Evolutionary conservation across 495 filamentous ascomycete genomes (phyloP).

Genomic region (Margaritispora aquatica): DNA sequence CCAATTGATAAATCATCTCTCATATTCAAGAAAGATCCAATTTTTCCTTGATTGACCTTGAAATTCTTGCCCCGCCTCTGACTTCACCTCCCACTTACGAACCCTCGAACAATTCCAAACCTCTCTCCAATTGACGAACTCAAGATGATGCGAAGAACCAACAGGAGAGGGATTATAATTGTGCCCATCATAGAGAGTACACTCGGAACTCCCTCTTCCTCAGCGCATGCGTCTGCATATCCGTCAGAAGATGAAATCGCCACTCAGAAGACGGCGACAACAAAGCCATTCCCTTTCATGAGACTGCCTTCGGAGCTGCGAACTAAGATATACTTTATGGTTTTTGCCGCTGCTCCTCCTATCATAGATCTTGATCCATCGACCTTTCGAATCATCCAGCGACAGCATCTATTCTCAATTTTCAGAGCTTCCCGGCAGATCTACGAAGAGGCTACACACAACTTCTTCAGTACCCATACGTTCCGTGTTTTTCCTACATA

Average conservation of each 20-base stretch:
- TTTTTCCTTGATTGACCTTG: not conserved
- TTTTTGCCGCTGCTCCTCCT: constrained; percentile 46
- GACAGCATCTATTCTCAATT: constrained; percentile 33
- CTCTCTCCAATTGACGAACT: not conserved
- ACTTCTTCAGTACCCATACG: constrained; percentile 70
- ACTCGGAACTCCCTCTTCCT: constrained; percentile 25
- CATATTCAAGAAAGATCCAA: not conserved
- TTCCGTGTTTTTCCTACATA: constrained; percentile 74
- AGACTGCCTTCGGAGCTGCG: constrained; percentile 74
- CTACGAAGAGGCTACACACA: constrained; percentile 63
- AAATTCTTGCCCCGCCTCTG: not conserved
- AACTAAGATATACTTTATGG: constrained; percentile 57
- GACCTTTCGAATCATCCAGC: constrained; percentile 53
- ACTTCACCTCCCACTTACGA: not conserved
- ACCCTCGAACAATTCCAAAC: not conserved
- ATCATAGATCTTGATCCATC: constrained; percentile 66
- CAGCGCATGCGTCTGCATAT: constrained; percentile 36
- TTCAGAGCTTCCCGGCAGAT: constrained; percentile 55
- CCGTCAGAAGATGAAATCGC: constrained; percentile 36
- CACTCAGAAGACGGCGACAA: constrained; percentile 12
- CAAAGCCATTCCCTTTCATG: constrained; percentile 60
- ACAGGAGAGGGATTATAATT: not conserved
- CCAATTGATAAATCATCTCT: constrained; percentile 10
- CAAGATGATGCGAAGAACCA: constrained; percentile 2
- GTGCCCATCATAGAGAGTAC: constrained; percentile 1